phyloP scores from a whole-genome alignment of 495 filamentous ascomycete species.

The Hypoxylon fuscum region DNA sequence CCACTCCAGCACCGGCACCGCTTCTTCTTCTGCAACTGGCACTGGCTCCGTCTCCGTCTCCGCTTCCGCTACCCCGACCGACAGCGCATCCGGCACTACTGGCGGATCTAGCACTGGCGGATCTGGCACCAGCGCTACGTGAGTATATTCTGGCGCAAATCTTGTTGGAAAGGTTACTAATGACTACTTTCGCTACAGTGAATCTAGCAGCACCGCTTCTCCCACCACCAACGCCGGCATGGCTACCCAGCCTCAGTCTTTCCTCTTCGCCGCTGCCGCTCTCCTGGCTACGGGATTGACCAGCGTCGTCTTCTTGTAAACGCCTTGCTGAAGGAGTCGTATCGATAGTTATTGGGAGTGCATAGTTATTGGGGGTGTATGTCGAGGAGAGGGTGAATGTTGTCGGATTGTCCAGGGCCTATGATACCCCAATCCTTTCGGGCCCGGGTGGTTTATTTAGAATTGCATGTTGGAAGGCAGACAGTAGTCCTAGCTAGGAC shows the following conservation, averaged over 20 bases:
- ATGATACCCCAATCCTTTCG: slow-evolving; percentile 32
- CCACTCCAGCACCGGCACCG: slow-evolving; percentile 23
- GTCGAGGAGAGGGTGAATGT: slow-evolving; percentile 5
- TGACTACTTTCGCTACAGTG: slow-evolving; percentile 1
- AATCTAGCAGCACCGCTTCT: slow-evolving; percentile 12
- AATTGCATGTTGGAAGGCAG: slow-evolving; percentile 17
- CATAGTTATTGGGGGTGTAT: too few relatives aligned
- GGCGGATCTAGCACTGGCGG: slow-evolving; percentile 10
- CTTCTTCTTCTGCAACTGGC: slow-evolving; percentile 23
- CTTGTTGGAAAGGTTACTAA: slow-evolving; percentile 10
- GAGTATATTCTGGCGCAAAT: background rate
- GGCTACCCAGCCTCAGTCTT: slow-evolving; percentile 27
- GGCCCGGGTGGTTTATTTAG: slow-evolving; percentile 13
- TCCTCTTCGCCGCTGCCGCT: slow-evolving; percentile 36
- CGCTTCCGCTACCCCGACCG: slow-evolving; percentile 21
- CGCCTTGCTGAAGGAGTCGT: background rate
- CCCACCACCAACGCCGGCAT: slow-evolving; percentile 28
- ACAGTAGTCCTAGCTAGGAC: slow-evolving; percentile 9
- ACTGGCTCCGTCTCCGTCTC: slow-evolving; percentile 11
- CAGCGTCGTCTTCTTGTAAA: slow-evolving; percentile 38
- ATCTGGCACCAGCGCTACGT: slow-evolving; percentile 29
- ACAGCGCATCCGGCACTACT: slow-evolving; percentile 7
- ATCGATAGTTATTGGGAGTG: background rate
- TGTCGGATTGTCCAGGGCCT: slow-evolving; percentile 15
- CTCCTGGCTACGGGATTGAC: slow-evolving; percentile 38